Evolutionary conservation across 2,329 filamentous ascomycete genomes (phyloP).

Genomic region (Tolypocladium capitatum): DNA sequence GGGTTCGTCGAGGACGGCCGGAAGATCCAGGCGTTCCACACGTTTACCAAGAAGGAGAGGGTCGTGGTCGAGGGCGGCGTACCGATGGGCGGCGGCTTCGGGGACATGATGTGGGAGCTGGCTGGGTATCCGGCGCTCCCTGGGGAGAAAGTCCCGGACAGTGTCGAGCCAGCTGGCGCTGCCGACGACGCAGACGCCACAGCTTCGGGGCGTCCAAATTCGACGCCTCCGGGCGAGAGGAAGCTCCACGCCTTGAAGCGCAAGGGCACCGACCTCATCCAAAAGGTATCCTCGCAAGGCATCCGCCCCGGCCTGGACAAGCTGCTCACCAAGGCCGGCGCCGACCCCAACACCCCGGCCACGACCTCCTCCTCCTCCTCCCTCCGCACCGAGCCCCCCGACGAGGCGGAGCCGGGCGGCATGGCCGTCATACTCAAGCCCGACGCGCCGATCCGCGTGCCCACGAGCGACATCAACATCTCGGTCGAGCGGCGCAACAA

Average conservation of each 20-base stretch:
- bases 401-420: constrained; percentile 42
- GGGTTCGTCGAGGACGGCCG: constrained; percentile 83
- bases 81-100: constrained; percentile 33
- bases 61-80: constrained; percentile 48
- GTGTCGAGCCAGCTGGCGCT: constrained; percentile 18
- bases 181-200: constrained; percentile 11
- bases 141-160: constrained; percentile 21
- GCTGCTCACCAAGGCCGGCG: constrained; percentile 9
- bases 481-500: constrained; percentile 78
- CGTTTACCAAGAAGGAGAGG: constrained; percentile 62
- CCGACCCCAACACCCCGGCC: constrained; percentile 5
- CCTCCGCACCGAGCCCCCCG: constrained; percentile 7
- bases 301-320: constrained; percentile 9
- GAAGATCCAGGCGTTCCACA: constrained; percentile 71
- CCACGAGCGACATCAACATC: constrained; percentile 79
- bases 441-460: constrained; percentile 50
- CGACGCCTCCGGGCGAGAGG: not conserved
- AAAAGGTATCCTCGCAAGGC: constrained; percentile 13
- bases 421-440: constrained; percentile 72
- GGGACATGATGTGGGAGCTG: constrained; percentile 42
- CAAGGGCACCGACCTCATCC: constrained; percentile 20
- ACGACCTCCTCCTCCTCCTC: constrained; percentile 3
- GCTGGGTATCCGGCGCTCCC: constrained; percentile 22
- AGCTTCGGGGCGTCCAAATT: not conserved
- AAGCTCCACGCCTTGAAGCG: constrained; percentile 12